A percentile compares a stretch with the other conserved stretches of the same genome.
These are phyloP conservation scores for Geotrichum macrosporum DNA, from an alignment of 1,139 yeast genomes.

Conservation along the genomic window DNA sequence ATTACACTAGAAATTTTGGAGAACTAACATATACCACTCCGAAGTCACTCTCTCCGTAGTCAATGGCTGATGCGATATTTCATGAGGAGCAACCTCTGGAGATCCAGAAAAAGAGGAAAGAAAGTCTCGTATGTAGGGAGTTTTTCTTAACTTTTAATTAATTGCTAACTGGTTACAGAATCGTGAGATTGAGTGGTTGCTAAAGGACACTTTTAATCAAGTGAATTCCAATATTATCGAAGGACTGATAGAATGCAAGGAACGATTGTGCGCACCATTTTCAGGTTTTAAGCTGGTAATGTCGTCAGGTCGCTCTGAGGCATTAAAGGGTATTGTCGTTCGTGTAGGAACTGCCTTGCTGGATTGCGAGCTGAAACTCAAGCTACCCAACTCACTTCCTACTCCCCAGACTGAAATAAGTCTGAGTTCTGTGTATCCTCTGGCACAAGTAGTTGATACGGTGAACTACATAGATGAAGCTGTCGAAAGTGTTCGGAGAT, in stretches of 20 bases:
- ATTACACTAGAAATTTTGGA: too few species aligned
- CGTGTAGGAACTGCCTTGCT: slow-evolving; percentile 31
- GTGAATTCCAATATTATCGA: slow-evolving; percentile 27
- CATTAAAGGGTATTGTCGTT: slow-evolving; percentile 35
- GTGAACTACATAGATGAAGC: slow-evolving; percentile 26
- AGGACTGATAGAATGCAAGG: slow-evolving; percentile 34
- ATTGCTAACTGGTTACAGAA: slow-evolving; percentile 1
- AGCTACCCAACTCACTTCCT: slow-evolving; percentile 22
- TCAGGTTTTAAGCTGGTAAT: slow-evolving; percentile 35
- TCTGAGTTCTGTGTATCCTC: slow-evolving; percentile 19
- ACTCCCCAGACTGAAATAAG: slow-evolving; percentile 3
- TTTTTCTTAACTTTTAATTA: background rate
- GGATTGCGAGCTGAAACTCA: slow-evolving; percentile 31
- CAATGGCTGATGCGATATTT: slow-evolving; percentile 13
- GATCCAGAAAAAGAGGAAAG: slow-evolving; percentile 13
- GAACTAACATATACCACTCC: too few species aligned
- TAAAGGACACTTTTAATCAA: slow-evolving; percentile 30
- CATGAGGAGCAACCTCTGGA: slow-evolving; percentile 7
- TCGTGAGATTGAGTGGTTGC: slow-evolving; percentile 34
- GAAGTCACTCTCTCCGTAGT: too few species aligned
- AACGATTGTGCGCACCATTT: slow-evolving; percentile 30
- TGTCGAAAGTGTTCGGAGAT: slow-evolving; percentile 15
- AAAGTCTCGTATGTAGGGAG: slow-evolving; percentile 9
- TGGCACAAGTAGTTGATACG: slow-evolving; percentile 31
- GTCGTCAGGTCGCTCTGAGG: slow-evolving; percentile 34